Percentiles rank a stretch among this genome's conserved stretches.
phyloP scores from a whole-genome alignment of 2,329 filamentous ascomycete genomes.

The Curvularia spicifera region DNA sequence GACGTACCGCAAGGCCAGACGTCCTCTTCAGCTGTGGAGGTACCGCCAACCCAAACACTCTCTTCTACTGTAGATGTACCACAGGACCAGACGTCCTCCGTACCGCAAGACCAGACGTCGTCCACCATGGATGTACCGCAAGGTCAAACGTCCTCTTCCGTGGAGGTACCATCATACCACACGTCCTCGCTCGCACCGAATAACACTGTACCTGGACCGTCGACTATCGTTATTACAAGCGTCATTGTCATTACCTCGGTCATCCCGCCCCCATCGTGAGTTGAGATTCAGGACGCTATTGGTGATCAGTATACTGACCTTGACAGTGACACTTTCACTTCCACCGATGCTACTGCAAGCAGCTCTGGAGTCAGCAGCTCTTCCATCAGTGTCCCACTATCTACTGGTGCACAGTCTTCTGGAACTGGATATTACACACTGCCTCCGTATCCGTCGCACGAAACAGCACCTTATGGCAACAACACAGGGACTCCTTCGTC shows the following conservation, averaged over 20 bases:
- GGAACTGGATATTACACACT: constrained; percentile 12
- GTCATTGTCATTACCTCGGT: constrained; percentile 14
- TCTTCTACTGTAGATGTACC: too few relatives aligned
- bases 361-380: constrained; percentile 25
- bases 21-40: constrained; percentile 5
- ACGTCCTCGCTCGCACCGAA: constrained; percentile 11
- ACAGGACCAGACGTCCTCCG: neutral
- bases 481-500: constrained; percentile 10
- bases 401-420: constrained; percentile 16
- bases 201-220: neutral
- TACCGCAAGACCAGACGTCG: too few relatives aligned
- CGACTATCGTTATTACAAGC: constrained; percentile 15
- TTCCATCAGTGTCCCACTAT: constrained; percentile 12
- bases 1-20: too few relatives aligned
- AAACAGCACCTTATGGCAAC: constrained; percentile 21
- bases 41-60: neutral
- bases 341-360: constrained; percentile 26
- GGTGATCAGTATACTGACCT: constrained; percentile 9
- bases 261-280: constrained; percentile 19
- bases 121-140: too few relatives aligned
- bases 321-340: constrained; percentile 12
- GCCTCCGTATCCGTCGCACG: neutral
- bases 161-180: constrained; percentile 3
- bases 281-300: constrained; percentile 6
- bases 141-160: constrained; percentile 5